Evolutionary conservation across 257 asterid genomes (phyloP).

Genomic region (Plantago ovata): DNA sequence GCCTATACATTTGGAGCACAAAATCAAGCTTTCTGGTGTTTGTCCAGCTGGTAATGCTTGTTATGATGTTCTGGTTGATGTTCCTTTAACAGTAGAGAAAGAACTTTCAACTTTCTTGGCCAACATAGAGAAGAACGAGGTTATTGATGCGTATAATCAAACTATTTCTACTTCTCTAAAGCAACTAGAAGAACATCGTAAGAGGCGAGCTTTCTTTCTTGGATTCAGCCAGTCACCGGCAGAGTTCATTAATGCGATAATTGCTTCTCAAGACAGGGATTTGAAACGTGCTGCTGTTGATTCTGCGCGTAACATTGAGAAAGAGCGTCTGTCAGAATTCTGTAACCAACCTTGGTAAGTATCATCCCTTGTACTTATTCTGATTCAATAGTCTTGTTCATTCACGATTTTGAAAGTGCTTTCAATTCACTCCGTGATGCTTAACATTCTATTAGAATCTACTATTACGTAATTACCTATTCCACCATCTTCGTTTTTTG

Average conservation of each 20-base stretch:
- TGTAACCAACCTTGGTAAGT: constrained; percentile 76
- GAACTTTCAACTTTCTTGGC: constrained; percentile 52
- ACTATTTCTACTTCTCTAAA: constrained; percentile 59
- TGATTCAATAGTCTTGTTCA: neutral
- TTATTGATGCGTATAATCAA: constrained; percentile 61
- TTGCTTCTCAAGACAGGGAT: constrained; percentile 85
- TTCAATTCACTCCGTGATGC: neutral
- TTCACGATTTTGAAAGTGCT: neutral
- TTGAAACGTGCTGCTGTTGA: constrained; percentile 71
- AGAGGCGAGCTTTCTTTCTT: constrained; percentile 71
- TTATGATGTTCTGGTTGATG: constrained; percentile 76
- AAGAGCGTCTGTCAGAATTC: constrained; percentile 69
- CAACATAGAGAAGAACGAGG: constrained; percentile 49
- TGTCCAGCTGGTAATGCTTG: constrained; percentile 72
- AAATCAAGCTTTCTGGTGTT: constrained; percentile 73
- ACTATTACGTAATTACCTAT: too few species aligned
- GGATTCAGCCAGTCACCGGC: constrained; percentile 93
- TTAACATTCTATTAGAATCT: neutral
- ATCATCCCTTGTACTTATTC: constrained; percentile 1
- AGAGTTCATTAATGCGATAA: constrained; percentile 69
- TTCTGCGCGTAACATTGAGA: constrained; percentile 54
- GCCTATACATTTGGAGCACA: constrained; percentile 86
- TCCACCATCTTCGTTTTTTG: neutral
- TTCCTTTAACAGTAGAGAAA: constrained; percentile 51
- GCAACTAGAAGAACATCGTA: constrained; percentile 60